A percentile compares a stretch with the other conserved stretches of the same genome.
Conservation (phyloP, 441 rosid genomes). For the Pelargonium australe region DNA sequence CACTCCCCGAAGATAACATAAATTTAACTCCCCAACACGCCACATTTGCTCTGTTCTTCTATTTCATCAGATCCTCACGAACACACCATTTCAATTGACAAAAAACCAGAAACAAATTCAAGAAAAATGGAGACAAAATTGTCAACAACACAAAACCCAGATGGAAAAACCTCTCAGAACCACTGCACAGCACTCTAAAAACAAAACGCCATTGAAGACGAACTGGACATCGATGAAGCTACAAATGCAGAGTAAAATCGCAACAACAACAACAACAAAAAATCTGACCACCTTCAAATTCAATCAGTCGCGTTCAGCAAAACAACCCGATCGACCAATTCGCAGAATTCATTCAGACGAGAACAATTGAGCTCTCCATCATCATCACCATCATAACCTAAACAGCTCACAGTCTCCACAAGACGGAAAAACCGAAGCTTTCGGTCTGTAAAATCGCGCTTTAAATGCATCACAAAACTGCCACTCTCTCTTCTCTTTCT, state of each 20-base stretch:
- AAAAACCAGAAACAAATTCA: not conserved
- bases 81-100: not conserved
- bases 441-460: slow-evolving; percentile 25
- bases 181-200: not conserved
- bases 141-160: not conserved
- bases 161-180: not conserved
- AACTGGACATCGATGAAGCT: not conserved
- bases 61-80: not conserved
- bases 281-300: not conserved
- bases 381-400: not conserved
- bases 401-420: slow-evolving; percentile 26
- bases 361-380: not conserved
- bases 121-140: not conserved
- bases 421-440: slow-evolving; percentile 49
- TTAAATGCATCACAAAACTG: slow-evolving; percentile 33
- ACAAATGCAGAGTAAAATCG: not conserved
- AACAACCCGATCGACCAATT: not conserved
- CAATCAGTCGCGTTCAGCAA: not conserved
- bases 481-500: slow-evolving; percentile 15
- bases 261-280: not conserved
- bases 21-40: not conserved
- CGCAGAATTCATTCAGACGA: not conserved
- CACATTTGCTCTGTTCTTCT: not conserved
- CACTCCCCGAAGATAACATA: slow-evolving; percentile 4
- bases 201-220: not conserved